Conservation (phyloP, 345 rosid species). For the Euphorbia pulcherrima region DNA sequence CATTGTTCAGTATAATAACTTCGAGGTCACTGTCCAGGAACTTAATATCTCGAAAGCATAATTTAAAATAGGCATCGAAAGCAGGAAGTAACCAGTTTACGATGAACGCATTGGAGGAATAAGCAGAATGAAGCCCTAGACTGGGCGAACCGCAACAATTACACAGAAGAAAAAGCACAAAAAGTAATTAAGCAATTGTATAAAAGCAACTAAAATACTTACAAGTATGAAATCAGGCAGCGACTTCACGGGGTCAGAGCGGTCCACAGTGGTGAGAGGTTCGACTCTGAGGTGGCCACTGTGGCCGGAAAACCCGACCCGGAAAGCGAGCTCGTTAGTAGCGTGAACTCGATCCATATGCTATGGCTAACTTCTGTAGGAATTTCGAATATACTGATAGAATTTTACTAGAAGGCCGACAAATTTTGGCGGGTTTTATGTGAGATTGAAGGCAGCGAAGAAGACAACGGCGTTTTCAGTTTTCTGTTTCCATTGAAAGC, state of each 20-base stretch:
- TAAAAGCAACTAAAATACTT: constrained; percentile 16
- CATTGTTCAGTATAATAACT: background rate
- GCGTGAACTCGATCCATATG: constrained; percentile 67
- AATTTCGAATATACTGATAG: background rate
- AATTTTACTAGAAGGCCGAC: background rate
- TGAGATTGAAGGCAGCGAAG: background rate
- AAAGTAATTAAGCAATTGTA: background rate
- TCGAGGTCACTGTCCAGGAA: background rate
- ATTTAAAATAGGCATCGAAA: background rate
- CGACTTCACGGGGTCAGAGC: constrained; percentile 52
- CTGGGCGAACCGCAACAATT: background rate
- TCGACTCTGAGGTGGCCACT: constrained; percentile 87
- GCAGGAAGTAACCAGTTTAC: background rate
- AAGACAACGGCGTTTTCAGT: background rate
- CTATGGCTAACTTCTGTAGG: background rate
- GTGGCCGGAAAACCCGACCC: constrained; percentile 86
- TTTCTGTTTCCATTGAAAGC: too few relatives aligned
- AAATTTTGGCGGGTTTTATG: constrained; percentile 27
- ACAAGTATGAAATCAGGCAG: constrained; percentile 82
- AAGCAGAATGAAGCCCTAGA: constrained; percentile 1
- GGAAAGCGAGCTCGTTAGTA: constrained; percentile 64
- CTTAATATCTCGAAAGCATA: background rate
- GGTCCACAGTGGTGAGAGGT: constrained; percentile 72
- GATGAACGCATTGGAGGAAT: background rate
- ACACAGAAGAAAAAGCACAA: background rate